Evolutionary conservation across 345 rosid species (phyloP).

Genomic region (Turritis glabra): DNA sequence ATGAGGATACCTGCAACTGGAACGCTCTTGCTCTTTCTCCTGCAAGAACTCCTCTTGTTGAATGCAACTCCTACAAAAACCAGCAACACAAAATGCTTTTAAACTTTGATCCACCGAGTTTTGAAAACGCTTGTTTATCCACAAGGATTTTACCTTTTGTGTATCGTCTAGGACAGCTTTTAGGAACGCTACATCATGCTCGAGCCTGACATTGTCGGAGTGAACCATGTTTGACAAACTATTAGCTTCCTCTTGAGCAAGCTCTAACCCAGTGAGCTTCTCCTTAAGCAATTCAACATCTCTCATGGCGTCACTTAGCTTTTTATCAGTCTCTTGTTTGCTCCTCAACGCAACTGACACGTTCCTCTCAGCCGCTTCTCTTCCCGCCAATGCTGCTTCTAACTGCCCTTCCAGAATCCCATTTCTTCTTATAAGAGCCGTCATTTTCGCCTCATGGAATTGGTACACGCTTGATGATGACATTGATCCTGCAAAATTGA

Average conservation of each 20-base stretch:
- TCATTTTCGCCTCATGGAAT: conserved; percentile 74
- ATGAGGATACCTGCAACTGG: conserved; percentile 70
- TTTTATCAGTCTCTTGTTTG: conserved; percentile 86
- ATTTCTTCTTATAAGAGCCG: conserved; percentile 68
- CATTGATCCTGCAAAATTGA: conserved; percentile 30
- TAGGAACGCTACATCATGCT: conserved; percentile 95
- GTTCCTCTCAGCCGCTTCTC: conserved; percentile 74
- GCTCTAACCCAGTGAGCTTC: conserved; percentile 71
- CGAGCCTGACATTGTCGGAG: conserved; percentile 93
- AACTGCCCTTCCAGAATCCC: conserved; percentile 77
- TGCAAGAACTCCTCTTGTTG: conserved; percentile 91
- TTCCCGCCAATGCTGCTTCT: conserved; percentile 63
- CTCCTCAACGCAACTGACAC: conserved; percentile 65
- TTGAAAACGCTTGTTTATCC: conserved; percentile 1
- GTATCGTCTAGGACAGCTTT: conserved; percentile 95
- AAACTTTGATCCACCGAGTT: not conserved
- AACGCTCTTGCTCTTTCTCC: conserved; percentile 97
- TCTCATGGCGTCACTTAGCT: conserved; percentile 56
- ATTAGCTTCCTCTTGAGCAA: conserved; percentile 89
- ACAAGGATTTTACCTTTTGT: conserved; percentile 63
- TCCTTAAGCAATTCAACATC: conserved; percentile 90
- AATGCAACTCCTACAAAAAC: conserved; percentile 65
- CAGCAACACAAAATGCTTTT: not conserved
- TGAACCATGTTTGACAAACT: conserved; percentile 85
- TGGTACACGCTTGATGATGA: conserved; percentile 66